These are phyloP conservation scores for Fistulinella prunicolor DNA, from an alignment of 768 basidiomycete species.

Conservation along the genomic window DNA sequence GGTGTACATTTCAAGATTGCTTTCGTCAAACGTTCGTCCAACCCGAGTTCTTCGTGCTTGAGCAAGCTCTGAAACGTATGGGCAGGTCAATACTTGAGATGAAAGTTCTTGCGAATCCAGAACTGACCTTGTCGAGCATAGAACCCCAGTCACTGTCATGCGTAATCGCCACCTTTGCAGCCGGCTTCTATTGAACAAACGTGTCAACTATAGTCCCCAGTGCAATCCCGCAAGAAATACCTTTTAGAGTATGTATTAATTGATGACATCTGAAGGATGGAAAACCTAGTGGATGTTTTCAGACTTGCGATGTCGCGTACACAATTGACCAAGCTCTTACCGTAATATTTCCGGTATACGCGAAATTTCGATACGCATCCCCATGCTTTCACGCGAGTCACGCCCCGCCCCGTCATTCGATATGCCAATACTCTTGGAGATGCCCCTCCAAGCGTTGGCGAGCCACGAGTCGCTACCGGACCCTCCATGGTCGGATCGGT, in stretches of 20 bases:
- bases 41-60: constrained; percentile 9
- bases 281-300: constrained; percentile 16
- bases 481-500: too few relatives aligned
- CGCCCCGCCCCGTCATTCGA: constrained; percentile 1
- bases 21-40: constrained; percentile 8
- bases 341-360: constrained; percentile 18
- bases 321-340: constrained; percentile 3
- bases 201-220: too few relatives aligned
- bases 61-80: constrained; percentile 7
- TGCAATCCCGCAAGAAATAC: too few relatives aligned
- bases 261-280: constrained; percentile 25
- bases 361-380: constrained; percentile 9
- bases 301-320: background rate
- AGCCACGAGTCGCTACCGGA: constrained; percentile 20
- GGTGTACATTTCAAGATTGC: constrained; percentile 13
- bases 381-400: background rate
- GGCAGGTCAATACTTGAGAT: background rate
- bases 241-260: constrained; percentile 21
- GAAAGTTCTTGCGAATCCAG: too few relatives aligned
- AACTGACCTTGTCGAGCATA: constrained; percentile 16
- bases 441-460: constrained; percentile 14
- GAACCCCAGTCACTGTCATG: constrained; percentile 23
- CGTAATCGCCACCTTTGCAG: constrained; percentile 23
- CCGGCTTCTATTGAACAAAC: constrained; percentile 16
- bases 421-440: constrained; percentile 13